Percentiles rank a stretch among this genome's conserved stretches.
Conservation (phyloP, 257 asterid genomes). For the Solanum clarkiae region DNA sequence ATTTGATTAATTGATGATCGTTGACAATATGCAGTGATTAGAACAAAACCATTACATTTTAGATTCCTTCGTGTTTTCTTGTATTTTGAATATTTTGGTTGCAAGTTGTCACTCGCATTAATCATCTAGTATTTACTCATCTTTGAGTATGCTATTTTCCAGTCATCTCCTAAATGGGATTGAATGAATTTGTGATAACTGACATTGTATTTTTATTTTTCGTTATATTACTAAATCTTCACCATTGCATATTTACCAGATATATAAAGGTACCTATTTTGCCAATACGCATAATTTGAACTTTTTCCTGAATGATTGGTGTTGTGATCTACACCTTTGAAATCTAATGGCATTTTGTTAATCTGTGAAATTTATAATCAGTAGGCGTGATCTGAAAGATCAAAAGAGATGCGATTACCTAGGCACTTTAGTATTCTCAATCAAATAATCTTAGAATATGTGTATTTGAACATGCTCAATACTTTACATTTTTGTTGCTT, state of each 20-base stretch:
- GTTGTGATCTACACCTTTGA: background rate
- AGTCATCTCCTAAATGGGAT: background rate
- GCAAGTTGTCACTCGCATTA: too few relatives aligned
- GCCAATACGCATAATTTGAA: background rate
- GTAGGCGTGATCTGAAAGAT: background rate
- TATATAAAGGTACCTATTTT: background rate
- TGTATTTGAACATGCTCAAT: too few relatives aligned
- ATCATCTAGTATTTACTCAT: too few relatives aligned
- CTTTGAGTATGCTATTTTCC: background rate
- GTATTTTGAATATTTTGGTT: too few relatives aligned
- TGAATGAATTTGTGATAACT: background rate
- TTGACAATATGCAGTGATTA: background rate
- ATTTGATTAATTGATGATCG: background rate
- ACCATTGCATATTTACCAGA: background rate
- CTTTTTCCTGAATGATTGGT: background rate
- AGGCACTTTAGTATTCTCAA: too few relatives aligned
- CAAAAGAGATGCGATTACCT: background rate
- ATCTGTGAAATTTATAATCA: background rate
- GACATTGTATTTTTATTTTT: background rate
- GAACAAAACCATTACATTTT: too few relatives aligned
- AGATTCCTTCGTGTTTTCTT: too few relatives aligned
- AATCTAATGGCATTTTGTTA: background rate
- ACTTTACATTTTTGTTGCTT: too few relatives aligned
- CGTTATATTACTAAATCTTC: background rate
- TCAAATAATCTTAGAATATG: too few relatives aligned